Evolutionary conservation across 345 rosid species (phyloP).

Genomic region (Pugionium cornutum): DNA sequence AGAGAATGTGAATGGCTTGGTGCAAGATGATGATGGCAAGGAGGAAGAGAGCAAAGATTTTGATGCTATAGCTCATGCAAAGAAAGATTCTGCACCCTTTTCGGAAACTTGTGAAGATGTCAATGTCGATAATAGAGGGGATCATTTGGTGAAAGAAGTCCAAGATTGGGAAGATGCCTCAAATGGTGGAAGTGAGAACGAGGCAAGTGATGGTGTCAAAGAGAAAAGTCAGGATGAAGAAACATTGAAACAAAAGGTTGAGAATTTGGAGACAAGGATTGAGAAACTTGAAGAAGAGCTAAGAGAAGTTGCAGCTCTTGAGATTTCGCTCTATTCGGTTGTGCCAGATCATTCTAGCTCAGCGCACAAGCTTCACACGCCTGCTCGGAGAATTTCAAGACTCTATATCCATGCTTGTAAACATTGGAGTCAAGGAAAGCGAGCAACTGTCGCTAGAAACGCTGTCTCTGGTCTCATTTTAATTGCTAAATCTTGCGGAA

Average conservation of each 20-base stretch:
- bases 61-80: slow-evolving; percentile 8
- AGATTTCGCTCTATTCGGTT: slow-evolving; percentile 82
- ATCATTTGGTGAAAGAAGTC: slow-evolving; percentile 1
- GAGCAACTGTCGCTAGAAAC: slow-evolving; percentile 70
- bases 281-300: slow-evolving; percentile 91
- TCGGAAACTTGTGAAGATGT: slow-evolving; percentile 6
- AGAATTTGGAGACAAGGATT: slow-evolving; percentile 67
- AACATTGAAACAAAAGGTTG: slow-evolving; percentile 53
- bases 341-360: slow-evolving; percentile 95
- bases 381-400: slow-evolving; percentile 87
- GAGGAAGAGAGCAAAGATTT: slow-evolving; percentile 37
- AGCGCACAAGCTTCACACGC: slow-evolving; percentile 87
- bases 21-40: slow-evolving; percentile 36
- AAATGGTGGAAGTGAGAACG: slow-evolving; percentile 56
- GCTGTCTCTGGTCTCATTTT: slow-evolving; percentile 77
- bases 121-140: slow-evolving; percentile 20
- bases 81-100: not conserved
- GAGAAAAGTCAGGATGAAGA: slow-evolving; percentile 49
- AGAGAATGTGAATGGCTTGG: slow-evolving; percentile 51
- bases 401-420: slow-evolving; percentile 84
- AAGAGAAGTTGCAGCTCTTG: slow-evolving; percentile 94
- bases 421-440: slow-evolving; percentile 67
- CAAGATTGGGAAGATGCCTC: slow-evolving; percentile 51
- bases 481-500: slow-evolving; percentile 82
- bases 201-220: slow-evolving; percentile 48